A percentile compares a stretch with the other conserved stretches of the same genome.
Conservation (phyloP, 169 alveolate species). For the Cardiosporidium cionae region DNA sequence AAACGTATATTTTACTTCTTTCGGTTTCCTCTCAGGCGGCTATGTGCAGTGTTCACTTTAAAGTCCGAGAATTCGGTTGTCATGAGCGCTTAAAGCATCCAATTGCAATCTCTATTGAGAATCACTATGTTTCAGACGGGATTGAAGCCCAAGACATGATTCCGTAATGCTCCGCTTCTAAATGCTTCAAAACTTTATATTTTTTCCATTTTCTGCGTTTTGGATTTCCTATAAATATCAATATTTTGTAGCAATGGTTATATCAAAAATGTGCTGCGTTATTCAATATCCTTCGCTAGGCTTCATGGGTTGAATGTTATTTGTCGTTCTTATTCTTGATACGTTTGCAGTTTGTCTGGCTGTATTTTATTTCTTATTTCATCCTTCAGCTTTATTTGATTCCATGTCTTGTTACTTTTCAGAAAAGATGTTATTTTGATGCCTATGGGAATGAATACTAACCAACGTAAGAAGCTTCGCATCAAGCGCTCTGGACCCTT, state of each 20-base stretch:
- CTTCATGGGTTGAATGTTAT: too few species aligned
- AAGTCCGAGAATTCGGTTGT: neutral
- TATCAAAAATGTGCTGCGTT: too few species aligned
- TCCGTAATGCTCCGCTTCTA: neutral
- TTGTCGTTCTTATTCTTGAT: too few species aligned
- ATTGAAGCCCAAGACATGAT: neutral
- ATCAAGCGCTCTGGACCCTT: neutral
- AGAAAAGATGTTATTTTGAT: neutral
- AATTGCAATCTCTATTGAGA: too few species aligned
- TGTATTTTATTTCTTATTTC: too few species aligned
- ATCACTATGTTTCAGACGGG: too few species aligned
- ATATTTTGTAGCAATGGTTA: too few species aligned
- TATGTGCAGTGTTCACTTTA: neutral
- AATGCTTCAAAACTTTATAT: neutral
- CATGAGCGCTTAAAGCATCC: neutral
- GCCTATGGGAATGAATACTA: neutral
- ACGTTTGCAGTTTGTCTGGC: too few species aligned
- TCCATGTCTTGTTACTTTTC: neutral
- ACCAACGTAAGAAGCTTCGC: neutral
- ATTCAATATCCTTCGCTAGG: too few species aligned
- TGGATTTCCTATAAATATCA: too few species aligned
- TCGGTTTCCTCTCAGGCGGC: neutral
- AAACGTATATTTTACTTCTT: neutral
- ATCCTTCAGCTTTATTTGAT: too few species aligned
- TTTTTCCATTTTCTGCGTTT: too few species aligned